phyloP scores from a whole-genome alignment of 257 asterid species.

The Jasminum sambac region DNA sequence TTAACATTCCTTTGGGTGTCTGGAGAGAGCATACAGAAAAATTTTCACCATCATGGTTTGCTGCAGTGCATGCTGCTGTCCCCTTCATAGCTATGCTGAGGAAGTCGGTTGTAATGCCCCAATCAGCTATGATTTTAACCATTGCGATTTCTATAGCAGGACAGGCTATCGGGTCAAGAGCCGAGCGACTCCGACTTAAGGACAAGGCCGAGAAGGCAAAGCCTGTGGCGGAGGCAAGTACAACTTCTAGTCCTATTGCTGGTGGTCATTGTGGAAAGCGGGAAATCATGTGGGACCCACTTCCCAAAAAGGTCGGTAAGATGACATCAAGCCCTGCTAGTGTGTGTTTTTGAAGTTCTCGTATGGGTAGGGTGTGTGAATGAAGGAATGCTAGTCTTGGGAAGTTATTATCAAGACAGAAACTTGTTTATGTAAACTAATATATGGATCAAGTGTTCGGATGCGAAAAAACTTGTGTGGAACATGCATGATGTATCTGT shows the following conservation, averaged over 20 bases:
- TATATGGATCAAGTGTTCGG: neutral
- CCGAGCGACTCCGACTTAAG: conserved; percentile 68
- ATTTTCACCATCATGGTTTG: conserved; percentile 70
- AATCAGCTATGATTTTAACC: conserved; percentile 80
- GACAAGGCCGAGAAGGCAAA: conserved; percentile 47
- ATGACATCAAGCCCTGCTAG: conserved; percentile 43
- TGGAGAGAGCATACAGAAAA: conserved; percentile 82
- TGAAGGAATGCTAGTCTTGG: neutral
- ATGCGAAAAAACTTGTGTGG: too few species aligned
- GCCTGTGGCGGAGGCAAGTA: conserved; percentile 30
- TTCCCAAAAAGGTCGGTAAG: conserved; percentile 32
- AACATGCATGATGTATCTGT: too few species aligned
- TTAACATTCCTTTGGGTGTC: conserved; percentile 70
- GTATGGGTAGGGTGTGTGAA: neutral
- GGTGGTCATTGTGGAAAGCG: conserved; percentile 40
- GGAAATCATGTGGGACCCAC: conserved; percentile 41
- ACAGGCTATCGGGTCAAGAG: conserved; percentile 79
- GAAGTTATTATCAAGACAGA: neutral
- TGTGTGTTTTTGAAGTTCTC: conserved; percentile 48
- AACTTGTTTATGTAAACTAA: neutral
- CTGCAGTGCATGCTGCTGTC: conserved; percentile 86
- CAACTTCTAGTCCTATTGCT: conserved; percentile 10
- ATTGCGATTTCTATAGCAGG: conserved; percentile 77
- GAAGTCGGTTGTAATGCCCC: conserved; percentile 82
- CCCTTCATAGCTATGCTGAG: conserved; percentile 90